These are phyloP conservation scores for Ramichloridium luteum DNA, from an alignment of 2,329 filamentous ascomycete species.

Conservation along the genomic window DNA sequence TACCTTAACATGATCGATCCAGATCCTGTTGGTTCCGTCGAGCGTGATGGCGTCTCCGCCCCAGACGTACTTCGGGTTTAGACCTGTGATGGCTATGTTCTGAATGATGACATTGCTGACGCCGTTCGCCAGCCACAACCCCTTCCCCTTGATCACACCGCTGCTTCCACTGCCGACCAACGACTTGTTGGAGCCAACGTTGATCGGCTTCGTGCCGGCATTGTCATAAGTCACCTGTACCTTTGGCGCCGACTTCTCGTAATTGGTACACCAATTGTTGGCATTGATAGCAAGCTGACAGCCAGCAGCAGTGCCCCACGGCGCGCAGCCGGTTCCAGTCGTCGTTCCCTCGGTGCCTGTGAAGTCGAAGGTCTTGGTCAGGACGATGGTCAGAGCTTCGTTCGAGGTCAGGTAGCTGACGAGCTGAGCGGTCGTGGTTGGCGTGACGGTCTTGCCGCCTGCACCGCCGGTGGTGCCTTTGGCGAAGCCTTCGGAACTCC, in stretches of 20 bases:
- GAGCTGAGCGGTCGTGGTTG: conserved; percentile 39
- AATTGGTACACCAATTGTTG: conserved; percentile 46
- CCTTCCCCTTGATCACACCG: conserved; percentile 32
- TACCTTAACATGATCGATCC: conserved; percentile 28
- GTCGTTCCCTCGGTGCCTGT: conserved; percentile 42
- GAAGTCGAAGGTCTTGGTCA: conserved; percentile 45
- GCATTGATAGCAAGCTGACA: conserved; percentile 46
- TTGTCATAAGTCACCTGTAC: conserved; percentile 40
- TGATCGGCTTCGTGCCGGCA: conserved; percentile 34
- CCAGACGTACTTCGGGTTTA: conserved; percentile 30
- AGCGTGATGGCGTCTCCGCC: conserved; percentile 29
- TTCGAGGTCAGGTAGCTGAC: conserved; percentile 46
- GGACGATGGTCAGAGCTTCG: conserved; percentile 44
- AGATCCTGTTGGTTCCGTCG: conserved; percentile 25
- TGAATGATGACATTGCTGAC: conserved; percentile 45
- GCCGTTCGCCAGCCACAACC: conserved; percentile 26
- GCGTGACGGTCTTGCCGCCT: conserved; percentile 29
- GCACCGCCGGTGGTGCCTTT: conserved; percentile 50
- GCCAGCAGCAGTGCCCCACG: conserved; percentile 25
- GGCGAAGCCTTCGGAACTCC: conserved; percentile 38
- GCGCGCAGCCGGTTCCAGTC: conserved; percentile 44
- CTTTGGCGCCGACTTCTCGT: conserved; percentile 18
- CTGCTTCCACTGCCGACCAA: conserved; percentile 29
- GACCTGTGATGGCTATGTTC: conserved; percentile 28
- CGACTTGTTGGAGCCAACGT: conserved; percentile 31